Conservation (phyloP, 345 rosid species). For the Moricandia moricandioides region DNA sequence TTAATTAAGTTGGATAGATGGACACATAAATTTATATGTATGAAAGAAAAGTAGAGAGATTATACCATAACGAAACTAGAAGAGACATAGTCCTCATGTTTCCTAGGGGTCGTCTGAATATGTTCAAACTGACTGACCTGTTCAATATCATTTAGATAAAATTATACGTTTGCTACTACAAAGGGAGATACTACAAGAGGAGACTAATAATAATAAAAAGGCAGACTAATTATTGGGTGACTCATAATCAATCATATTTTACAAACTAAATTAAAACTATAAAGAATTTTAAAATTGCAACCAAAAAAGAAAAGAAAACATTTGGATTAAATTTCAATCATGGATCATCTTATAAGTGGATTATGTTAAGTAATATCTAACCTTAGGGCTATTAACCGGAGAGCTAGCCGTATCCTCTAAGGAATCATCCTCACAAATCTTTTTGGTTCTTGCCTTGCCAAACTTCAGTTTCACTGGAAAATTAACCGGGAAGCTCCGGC, state of each 20-base stretch:
- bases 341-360: not conserved
- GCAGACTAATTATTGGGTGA: not conserved
- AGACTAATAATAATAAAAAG: not conserved
- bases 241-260: not conserved
- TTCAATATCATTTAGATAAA: conserved; percentile 21
- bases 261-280: not conserved
- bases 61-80: conserved; percentile 36
- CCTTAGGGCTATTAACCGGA: conserved; percentile 82
- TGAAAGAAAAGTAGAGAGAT: conserved; percentile 22
- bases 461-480: conserved; percentile 45
- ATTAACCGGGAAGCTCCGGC: conserved; percentile 36
- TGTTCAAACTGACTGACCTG: conserved; percentile 56
- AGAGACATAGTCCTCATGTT: conserved; percentile 38
- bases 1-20: conserved; percentile 2
- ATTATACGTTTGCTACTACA: conserved; percentile 10
- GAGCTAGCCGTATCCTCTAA: conserved; percentile 95
- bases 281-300: not conserved
- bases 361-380: conserved; percentile 21
- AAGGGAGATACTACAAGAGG: not conserved
- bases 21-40: not conserved
- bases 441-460: conserved; percentile 51
- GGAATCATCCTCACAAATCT: conserved; percentile 60
- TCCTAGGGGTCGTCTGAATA: conserved; percentile 43
- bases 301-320: not conserved
- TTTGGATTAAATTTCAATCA: not conserved